Evolutionary conservation across 495 filamentous ascomycete species (phyloP).

Genomic region (Evernia prunastri): DNA sequence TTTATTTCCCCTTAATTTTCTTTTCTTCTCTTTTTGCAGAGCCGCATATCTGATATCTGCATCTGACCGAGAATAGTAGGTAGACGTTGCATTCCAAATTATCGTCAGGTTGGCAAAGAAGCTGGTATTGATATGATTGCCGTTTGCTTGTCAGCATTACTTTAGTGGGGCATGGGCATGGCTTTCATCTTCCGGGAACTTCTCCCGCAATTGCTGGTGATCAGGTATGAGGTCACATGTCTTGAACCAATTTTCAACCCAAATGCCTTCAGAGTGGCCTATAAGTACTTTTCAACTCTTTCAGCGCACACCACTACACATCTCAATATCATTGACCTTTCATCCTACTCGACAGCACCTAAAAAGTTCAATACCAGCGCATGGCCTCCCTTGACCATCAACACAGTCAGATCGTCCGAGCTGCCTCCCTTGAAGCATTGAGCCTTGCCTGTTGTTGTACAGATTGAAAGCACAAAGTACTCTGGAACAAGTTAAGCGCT

Average conservation of each 20-base stretch:
- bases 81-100: neutral
- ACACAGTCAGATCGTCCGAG: slow-evolving; percentile 6
- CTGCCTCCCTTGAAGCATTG: slow-evolving; percentile 12
- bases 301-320: neutral
- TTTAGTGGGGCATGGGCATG: neutral
- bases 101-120: neutral
- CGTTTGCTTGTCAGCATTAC: neutral
- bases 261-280: neutral
- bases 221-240: neutral
- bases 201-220: neutral
- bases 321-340: neutral
- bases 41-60: too few relatives aligned
- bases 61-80: neutral
- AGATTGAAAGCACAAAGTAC: slow-evolving; percentile 18
- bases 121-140: neutral
- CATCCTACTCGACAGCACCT: neutral
- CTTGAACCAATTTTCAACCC: neutral
- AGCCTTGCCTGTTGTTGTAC: slow-evolving; percentile 6
- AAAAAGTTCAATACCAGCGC: neutral
- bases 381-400: slow-evolving; percentile 6
- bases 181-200: neutral
- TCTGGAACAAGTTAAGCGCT: slow-evolving; percentile 22
- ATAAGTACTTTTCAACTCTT: neutral
- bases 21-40: too few relatives aligned
- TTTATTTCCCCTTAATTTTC: too few relatives aligned